phyloP scores from a whole-genome alignment of 345 rosid species.

The Eucalyptus pauciflora region DNA sequence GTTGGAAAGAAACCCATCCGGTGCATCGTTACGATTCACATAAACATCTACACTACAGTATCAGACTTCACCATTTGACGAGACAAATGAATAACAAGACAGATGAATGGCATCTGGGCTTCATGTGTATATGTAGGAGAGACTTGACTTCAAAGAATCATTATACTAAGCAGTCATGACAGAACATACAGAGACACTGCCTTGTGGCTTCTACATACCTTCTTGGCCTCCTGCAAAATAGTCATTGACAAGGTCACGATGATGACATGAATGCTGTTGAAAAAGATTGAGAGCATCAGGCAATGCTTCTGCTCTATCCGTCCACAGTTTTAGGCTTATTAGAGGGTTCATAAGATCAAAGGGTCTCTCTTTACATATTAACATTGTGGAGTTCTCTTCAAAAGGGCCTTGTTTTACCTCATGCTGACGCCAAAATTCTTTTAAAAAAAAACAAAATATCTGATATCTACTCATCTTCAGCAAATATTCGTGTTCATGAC shows the following conservation, averaged over 20 bases:
- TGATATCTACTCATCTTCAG: background rate
- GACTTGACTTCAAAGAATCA: background rate
- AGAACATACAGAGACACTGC: background rate
- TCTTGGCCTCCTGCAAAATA: background rate
- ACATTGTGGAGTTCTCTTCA: background rate
- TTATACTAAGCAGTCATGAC: background rate
- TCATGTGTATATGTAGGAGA: background rate
- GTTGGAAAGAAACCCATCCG: background rate
- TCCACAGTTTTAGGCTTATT: background rate
- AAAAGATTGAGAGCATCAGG: background rate
- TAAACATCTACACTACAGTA: background rate
- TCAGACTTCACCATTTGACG: fast-evolving
- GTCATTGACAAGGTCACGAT: background rate
- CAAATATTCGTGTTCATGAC: background rate
- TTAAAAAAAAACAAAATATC: background rate
- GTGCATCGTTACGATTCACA: fast-evolving
- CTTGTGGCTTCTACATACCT: background rate
- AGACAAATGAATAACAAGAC: background rate
- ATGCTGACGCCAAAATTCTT: background rate
- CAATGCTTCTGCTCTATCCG: background rate
- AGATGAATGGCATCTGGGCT: background rate
- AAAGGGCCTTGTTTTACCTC: background rate
- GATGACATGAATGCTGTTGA: background rate
- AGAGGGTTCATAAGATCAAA: background rate
- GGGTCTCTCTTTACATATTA: background rate